These are phyloP conservation scores for Corniculantispora saksenae DNA, from an alignment of 2,329 filamentous ascomycete species.

Conservation along the genomic window DNA sequence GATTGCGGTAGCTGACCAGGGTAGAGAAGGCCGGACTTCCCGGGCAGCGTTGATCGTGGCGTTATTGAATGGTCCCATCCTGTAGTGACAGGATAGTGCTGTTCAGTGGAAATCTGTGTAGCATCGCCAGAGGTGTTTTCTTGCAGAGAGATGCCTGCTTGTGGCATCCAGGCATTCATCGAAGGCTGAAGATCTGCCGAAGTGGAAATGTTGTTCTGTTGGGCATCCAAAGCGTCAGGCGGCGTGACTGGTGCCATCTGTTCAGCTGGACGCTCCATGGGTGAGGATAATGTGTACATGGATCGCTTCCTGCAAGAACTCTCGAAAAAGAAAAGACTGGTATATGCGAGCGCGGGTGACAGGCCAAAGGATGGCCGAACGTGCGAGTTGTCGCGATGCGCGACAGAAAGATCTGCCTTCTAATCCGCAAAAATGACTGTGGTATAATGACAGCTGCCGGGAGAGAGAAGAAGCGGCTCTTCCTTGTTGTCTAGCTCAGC, in stretches of 20 bases:
- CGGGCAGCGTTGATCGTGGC: constrained; percentile 3
- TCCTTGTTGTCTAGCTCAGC: neutral
- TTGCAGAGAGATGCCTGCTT: neutral
- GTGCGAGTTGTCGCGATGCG: neutral
- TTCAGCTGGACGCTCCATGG: constrained; percentile 13
- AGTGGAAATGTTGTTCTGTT: constrained; percentile 12
- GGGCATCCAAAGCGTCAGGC: constrained; percentile 2
- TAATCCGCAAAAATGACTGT: neutral
- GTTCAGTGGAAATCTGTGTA: neutral
- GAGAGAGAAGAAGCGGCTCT: neutral
- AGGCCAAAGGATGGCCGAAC: neutral
- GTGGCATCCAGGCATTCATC: constrained; percentile 14
- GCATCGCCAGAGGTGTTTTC: neutral
- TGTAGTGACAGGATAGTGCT: neutral
- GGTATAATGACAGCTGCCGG: neutral
- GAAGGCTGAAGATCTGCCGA: constrained; percentile 8
- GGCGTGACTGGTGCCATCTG: constrained; percentile 5
- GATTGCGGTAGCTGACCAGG: constrained; percentile 10
- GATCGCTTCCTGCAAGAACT: neutral
- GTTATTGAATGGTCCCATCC: constrained; percentile 13
- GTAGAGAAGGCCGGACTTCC: constrained; percentile 3
- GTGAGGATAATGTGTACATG: neutral
- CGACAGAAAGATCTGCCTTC: neutral
- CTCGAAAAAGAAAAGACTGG: neutral
- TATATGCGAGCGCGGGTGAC: neutral